Percentiles rank a stretch among this genome's conserved stretches.
These are phyloP conservation scores for Candida michaelii DNA, from an alignment of 805 yeast species.

Conservation along the genomic window DNA sequence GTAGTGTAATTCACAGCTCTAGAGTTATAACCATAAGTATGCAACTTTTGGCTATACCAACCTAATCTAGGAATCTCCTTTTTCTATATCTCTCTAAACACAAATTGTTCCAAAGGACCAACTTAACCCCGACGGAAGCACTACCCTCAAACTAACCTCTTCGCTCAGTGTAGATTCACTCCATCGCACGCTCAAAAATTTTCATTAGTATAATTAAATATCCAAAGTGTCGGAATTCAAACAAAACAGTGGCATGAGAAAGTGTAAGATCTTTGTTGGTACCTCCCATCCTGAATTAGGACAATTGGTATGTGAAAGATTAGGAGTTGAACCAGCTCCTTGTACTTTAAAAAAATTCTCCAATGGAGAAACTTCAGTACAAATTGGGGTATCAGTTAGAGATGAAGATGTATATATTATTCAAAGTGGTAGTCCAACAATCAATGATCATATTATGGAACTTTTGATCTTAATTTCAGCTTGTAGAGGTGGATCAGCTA, in stretches of 20 bases:
- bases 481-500: conserved; percentile 98
- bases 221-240: conserved; percentile 4
- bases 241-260: conserved; percentile 62
- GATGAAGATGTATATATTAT: conserved; percentile 95
- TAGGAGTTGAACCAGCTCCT: conserved; percentile 93
- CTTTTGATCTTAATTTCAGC: conserved; percentile 89
- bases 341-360: conserved; percentile 89
- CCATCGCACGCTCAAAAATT: conserved; percentile 6
- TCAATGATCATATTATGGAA: conserved; percentile 96
- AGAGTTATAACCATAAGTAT: no score
- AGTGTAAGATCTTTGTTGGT: conserved; percentile 96
- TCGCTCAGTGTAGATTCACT: no score
- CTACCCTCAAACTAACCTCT: no score
- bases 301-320: conserved; percentile 78
- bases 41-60: no score
- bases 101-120: no score
- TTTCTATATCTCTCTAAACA: no score
- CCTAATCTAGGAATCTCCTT: no score
- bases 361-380: conserved; percentile 97
- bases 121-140: no score
- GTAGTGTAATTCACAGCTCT: no score
- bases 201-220: neutral
- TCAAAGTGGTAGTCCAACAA: conserved; percentile 84
- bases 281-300: conserved; percentile 96
- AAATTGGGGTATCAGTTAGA: conserved; percentile 90